Base-by-base conservation (phyloP, 2,329 filamentous ascomycete species). In the Pseudopithomyces chartarum region DNA sequence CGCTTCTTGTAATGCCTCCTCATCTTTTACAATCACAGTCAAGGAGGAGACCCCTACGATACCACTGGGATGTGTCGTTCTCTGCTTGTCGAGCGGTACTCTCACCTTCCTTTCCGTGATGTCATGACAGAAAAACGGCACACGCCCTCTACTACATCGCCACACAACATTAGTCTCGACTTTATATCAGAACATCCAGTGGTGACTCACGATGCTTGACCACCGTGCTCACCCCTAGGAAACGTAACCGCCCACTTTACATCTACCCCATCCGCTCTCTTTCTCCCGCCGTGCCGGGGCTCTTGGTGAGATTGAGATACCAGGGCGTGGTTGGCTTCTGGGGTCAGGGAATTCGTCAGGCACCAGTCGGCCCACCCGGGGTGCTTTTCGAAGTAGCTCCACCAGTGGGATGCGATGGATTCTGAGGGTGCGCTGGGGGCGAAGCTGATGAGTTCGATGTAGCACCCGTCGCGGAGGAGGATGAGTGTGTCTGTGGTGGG, bases 361-460 rank as follows among this genome's bases (percentile, higher is more conserved):
- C 62, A 88, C 79, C 7, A 87, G 84, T 80, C 84, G 86, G 76
- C 89, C 88, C 60, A 89, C 2, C 71, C 79, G 40, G 84, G 76
- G 3, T 84, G 83, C 32, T 80, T 80, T 0, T 72, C 61, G 10
- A 83, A 80, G 0, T 73, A 67, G 0, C 83, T 86, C 87, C 87
- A 90, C 66, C 83, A 83, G 65, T 90, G 86, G 1, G 34, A 42
- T 15, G 26, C 10, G 32, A 51, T 23, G 19, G 40, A 23, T 6
- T 72, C 63, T 4, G 76, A 74, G n/a, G 71, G 63, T 33, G 73
- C 68, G 40, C 78, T 80, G 19, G 82, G 70, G 47, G 85, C 76
- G 68, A 89, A 90, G 38, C 85, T 82, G 57, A 89, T 87, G 49
- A 90, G 76, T 67, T 90, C 87, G 52, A 90, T 76, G 73, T 90